phyloP scores from a whole-genome alignment of 768 basidiomycete species.

The Termitomyces sp. region DNA sequence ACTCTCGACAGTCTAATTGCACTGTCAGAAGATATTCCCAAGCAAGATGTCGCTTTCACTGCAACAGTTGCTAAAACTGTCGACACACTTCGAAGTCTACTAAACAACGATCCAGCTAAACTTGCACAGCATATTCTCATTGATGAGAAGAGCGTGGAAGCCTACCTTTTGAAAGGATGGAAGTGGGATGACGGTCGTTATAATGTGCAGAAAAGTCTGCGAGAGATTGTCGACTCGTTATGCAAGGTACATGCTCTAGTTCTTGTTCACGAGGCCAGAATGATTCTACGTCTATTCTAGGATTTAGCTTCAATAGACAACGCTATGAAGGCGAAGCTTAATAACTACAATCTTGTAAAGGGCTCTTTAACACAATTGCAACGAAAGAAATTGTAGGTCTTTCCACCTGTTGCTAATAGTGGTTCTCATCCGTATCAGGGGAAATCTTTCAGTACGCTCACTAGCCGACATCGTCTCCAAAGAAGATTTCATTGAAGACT shows the following conservation, averaged over 20 bases:
- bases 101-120: slow-evolving; percentile 82
- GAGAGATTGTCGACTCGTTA: slow-evolving; percentile 81
- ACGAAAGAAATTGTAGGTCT: slow-evolving; percentile 80
- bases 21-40: slow-evolving; percentile 89
- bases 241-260: slow-evolving; percentile 56
- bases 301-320: slow-evolving; percentile 95
- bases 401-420: slow-evolving; percentile 1
- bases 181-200: slow-evolving; percentile 94
- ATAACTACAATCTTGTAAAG: slow-evolving; percentile 91
- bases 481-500: slow-evolving; percentile 79
- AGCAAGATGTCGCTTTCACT: slow-evolving; percentile 87
- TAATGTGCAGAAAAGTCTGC: slow-evolving; percentile 73
- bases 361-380: slow-evolving; percentile 89
- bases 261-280: slow-evolving; percentile 1
- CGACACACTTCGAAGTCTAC: slow-evolving; percentile 85
- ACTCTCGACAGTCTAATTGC: slow-evolving; percentile 87
- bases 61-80: slow-evolving; percentile 86
- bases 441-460: slow-evolving; percentile 90
- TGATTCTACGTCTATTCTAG: slow-evolving; percentile 32
- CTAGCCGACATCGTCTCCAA: slow-evolving; percentile 80
- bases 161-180: slow-evolving; percentile 79
- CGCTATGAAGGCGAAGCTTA: slow-evolving; percentile 87
- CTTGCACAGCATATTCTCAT: slow-evolving; percentile 72
- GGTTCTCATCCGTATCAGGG: slow-evolving; percentile 41
- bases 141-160: slow-evolving; percentile 74